Evolutionary conservation across 2,329 filamentous ascomycete species (phyloP).

Genomic region (Dactylonectria estremocensis): DNA sequence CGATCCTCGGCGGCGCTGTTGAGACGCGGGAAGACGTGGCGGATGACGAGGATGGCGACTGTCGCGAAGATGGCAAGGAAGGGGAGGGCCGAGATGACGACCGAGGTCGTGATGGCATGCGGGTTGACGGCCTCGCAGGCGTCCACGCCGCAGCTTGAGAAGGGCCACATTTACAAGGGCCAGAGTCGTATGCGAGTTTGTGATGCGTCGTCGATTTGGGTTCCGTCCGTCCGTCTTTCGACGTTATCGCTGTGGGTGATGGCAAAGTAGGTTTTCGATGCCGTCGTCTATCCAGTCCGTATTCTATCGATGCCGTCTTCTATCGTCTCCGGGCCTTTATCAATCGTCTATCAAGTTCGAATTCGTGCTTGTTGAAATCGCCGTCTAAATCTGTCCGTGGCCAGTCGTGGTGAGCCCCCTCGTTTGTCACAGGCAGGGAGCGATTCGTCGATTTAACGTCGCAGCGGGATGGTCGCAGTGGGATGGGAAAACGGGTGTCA

Average conservation of each 20-base stretch:
- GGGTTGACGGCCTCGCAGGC: conserved; percentile 66
- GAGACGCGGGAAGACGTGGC: conserved; percentile 81
- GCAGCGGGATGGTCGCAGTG: not conserved
- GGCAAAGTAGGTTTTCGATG: not conserved
- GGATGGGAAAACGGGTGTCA: conserved; percentile 5
- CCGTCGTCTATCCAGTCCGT: not conserved
- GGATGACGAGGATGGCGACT: conserved; percentile 74
- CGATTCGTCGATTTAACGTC: not conserved
- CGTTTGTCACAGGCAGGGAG: not conserved
- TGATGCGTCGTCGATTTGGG: not conserved
- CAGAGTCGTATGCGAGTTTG: conserved; percentile 1
- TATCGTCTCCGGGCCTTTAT: not conserved
- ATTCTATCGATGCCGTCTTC: not conserved
- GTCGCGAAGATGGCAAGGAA: conserved; percentile 80
- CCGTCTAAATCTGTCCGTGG: not conserved
- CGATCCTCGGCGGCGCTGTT: conserved; percentile 65
- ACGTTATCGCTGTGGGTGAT: not conserved
- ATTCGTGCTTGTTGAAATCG: not conserved
- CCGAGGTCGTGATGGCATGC: conserved; percentile 58
- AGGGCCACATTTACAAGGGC: conserved; percentile 56
- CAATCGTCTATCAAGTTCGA: not conserved
- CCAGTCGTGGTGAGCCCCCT: not conserved
- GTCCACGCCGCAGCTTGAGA: conserved; percentile 69
- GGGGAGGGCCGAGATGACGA: conserved; percentile 75
- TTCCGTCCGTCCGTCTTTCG: not conserved